Evolutionary conservation across 2,329 filamentous ascomycete species (phyloP).

Genomic region (Cytospora piceicola): DNA sequence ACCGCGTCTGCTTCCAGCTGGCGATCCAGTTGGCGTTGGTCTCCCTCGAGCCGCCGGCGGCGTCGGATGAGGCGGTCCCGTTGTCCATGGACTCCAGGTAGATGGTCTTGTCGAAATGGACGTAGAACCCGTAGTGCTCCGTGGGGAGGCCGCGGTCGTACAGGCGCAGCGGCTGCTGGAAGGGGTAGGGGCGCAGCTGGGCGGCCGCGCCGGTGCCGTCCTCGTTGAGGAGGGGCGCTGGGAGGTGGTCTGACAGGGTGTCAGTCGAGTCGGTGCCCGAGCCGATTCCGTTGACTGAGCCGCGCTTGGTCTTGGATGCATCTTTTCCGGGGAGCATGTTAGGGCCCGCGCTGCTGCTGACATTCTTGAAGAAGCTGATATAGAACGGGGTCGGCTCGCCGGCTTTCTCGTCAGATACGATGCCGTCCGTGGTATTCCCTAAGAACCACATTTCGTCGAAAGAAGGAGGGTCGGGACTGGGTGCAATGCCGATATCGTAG

Average conservation of each 20-base stretch:
- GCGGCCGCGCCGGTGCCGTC: slow-evolving; percentile 77
- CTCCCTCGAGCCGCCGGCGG: slow-evolving; percentile 58
- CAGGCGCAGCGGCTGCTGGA: slow-evolving; percentile 78
- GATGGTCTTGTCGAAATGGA: slow-evolving; percentile 85
- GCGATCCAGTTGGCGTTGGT: slow-evolving; percentile 59
- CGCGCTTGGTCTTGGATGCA: slow-evolving; percentile 33
- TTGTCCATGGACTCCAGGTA: slow-evolving; percentile 68
- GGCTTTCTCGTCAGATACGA: slow-evolving; percentile 65
- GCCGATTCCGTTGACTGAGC: slow-evolving; percentile 35
- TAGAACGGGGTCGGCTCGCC: slow-evolving; percentile 90
- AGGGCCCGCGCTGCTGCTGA: slow-evolving; percentile 41
- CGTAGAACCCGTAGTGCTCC: slow-evolving; percentile 95
- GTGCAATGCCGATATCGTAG: slow-evolving; percentile 44
- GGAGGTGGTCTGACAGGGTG: slow-evolving; percentile 60
- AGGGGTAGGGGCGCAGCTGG: slow-evolving; percentile 69
- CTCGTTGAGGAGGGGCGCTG: slow-evolving; percentile 62
- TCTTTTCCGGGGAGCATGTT: slow-evolving; percentile 31
- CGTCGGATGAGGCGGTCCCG: slow-evolving; percentile 50
- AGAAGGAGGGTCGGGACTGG: slow-evolving; percentile 62
- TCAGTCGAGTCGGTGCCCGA: slow-evolving; percentile 35
- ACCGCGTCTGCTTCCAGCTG: slow-evolving; percentile 63
- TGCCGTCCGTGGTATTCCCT: slow-evolving; percentile 81
- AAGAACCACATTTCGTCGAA: slow-evolving; percentile 77
- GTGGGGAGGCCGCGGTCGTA: slow-evolving; percentile 79
- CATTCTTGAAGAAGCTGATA: slow-evolving; percentile 68